Base-by-base conservation (phyloP, 257 asterid genomes). In the Ilex asprella region DNA sequence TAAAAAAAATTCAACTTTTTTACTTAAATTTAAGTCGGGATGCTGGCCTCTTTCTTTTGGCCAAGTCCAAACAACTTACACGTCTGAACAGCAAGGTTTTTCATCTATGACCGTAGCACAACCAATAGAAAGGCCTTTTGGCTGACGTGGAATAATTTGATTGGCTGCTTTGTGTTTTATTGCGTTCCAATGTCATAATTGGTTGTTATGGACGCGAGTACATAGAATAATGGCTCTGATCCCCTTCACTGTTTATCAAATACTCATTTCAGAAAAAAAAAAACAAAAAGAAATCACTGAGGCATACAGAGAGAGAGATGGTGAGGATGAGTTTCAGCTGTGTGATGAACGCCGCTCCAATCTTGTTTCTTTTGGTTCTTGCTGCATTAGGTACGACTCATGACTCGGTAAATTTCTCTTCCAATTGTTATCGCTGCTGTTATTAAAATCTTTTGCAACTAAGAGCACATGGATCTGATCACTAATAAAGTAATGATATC, bases 341-440 rank as follows among this genome's bases (percentile, higher is more conserved):
- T 15, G 27, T 53, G 63, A 16, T 64, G 53, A 64, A 35, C 79
- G 70, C 69, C 30, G 79, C 78, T 54, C 61, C 82, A 15, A 12
- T 79, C 39, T 41, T 77, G 46, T 64, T 85, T 10, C 70, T 81
- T 31, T 39, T 78, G 57, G 76, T 79, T 49, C 66, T 75, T 30
- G 55, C 76, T 58, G 67, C 85, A 43, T 55, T 75, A 60, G 96
- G 97, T 87, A 27, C 52, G 54, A 39, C 27, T 57, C 46, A 61
- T 16, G 60, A 12, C 27, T 43, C 35, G 16, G 51, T 41, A 6
- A 6, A 6, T 44, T 44, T 8, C 13, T 44, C 11, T 44, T 44
- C 13, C 13, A 44, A 44, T 44, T 0, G 13, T 44, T 7, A 44
- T 7, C 13, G 13, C 55, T 50, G 13, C 13, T 50, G 14, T 50